Base-by-base conservation (phyloP, 192 early-diverging fungal species). In the Chytriomyces confervae region DNA sequence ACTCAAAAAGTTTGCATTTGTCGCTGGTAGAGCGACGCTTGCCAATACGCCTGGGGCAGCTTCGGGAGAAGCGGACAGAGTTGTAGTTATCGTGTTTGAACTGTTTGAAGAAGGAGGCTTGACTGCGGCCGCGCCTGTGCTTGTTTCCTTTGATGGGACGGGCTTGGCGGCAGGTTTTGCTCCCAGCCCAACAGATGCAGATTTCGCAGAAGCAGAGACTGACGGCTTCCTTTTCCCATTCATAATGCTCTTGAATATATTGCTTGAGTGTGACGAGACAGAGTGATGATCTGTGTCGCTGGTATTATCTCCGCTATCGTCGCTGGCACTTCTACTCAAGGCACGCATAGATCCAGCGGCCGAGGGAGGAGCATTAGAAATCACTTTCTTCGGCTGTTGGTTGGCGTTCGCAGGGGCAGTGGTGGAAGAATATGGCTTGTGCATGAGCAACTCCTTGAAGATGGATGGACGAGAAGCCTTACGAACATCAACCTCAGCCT, bases 201-300 rank as follows among this genome's bases (percentile, higher is more conserved):
- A 10, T 16, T 20, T 20, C 18, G 10, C n/a, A 27, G 20, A 20
- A 10, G 23, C 62, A 27, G 61, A 43, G 47, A 16, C 20, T 23
- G 60, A n/a, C 23, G 9, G n/a, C 8, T 50, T 11, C 24, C 47
- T 27, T 27, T 61, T 62, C 8, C 49, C 18, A n/a, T 24, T 64
- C 73, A 75, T 75, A 47, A 75, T 75, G 73, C 65, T 75, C 62
- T 65, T 75, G 62, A 75, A 75, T 4, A 75, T 48, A n/a, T 65
- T 75, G 73, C 49, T 57, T 13, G 53, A n/a, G 53, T 57, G 53
- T 13, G 53, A 44, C 10, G 8, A 20, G 53, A 29, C 53, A 24
- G 10, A 16, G 18, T 43, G 70, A 10, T 60, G 70, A n/a, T 67
- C 75, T 6, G 64, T 13, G 49, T 76, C 64, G 65, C 75, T 67